Evolutionary conservation across 805 yeast genomes (phyloP).

Genomic region (Candida maris): DNA sequence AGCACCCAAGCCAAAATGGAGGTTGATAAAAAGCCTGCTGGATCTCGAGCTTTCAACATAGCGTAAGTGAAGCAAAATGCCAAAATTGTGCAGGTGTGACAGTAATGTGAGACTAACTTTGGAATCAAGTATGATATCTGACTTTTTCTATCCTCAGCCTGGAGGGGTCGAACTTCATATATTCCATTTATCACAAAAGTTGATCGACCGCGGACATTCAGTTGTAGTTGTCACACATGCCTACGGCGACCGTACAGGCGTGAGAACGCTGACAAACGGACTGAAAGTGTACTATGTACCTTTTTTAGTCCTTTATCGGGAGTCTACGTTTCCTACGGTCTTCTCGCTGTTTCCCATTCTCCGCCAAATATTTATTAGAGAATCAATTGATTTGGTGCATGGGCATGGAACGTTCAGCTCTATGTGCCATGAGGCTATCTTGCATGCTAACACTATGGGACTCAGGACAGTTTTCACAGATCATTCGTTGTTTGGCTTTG

Average conservation of each 20-base stretch:
- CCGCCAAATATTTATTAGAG: slow-evolving; percentile 81
- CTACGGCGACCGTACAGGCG: slow-evolving; percentile 77
- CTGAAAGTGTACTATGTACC: slow-evolving; percentile 92
- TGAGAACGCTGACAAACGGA: slow-evolving; percentile 82
- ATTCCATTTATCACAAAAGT: slow-evolving; percentile 81
- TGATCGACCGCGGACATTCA: slow-evolving; percentile 76
- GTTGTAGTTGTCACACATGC: slow-evolving; percentile 88
- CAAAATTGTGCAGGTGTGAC: too few species aligned
- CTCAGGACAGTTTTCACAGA: slow-evolving; percentile 89
- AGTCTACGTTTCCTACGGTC: slow-evolving; percentile 84
- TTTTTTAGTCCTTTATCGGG: slow-evolving; percentile 71
- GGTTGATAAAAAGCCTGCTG: too few species aligned
- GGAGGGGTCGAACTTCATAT: slow-evolving; percentile 98
- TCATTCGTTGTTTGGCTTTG: slow-evolving; percentile 93
- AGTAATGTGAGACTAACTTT: too few species aligned
- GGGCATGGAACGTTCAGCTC: slow-evolving; percentile 92
- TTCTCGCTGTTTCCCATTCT: slow-evolving; percentile 83
- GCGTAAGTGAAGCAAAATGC: too few species aligned
- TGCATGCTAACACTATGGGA: slow-evolving; percentile 95
- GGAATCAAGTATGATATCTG: slow-evolving; percentile 72
- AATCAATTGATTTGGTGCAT: slow-evolving; percentile 82
- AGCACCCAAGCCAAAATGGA: too few species aligned
- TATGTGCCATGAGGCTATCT: slow-evolving; percentile 81
- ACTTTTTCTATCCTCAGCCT: slow-evolving; percentile 96
- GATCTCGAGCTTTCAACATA: too few species aligned